Base-by-base conservation (phyloP, 116 monocot species). In the Papilionanthe hybrid region DNA sequence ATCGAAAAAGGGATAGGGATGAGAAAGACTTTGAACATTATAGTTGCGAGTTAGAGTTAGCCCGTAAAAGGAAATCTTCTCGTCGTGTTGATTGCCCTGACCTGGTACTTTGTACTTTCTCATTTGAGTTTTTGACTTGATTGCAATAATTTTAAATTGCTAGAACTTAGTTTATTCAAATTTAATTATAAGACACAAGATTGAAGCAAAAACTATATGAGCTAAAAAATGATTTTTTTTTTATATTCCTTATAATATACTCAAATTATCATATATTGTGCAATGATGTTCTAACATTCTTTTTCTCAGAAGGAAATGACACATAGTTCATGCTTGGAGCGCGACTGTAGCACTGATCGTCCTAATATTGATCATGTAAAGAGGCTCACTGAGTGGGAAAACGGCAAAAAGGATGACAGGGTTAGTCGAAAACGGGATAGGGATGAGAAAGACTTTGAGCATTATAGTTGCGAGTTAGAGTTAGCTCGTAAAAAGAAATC, bases 21-120 rank as follows among this genome's bases (percentile, higher is more conserved):
- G 95, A 93, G 28, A 98, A 91, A 78, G 88, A 92, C 57, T 82
- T 83, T 17, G 98, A 91, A 55, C 87, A 86, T 91, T n/a, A 93
- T 75, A 84, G 82, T 57, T 87, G 75, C 72, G 91, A 92, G 43
- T 72, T 86, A 41, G 93, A 94, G 48, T 66, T 56, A 9, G 83
- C 72, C 6, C 81, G 82, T 12, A 93, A 82, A 55, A 79, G 84
- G 47, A 95, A 93, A 82, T 80, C 75, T 78, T 84, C 90, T 81
- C 65, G 84, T 50, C 89, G 80, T 79, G 81, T 81, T 76, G 97
- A 97, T 79, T 92, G 94, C 92, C n/a, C n/a, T n/a, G n/a, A n/a
- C n/a, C n/a, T n/a, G n/a, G n/a, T n/a, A n/a, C n/a, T 30, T 69
- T 5, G 12, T 69, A 30, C 20, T 32, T 28, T 15, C 2, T 69